Percentiles rank a stretch among this genome's conserved stretches.
Conservation (phyloP, 306 rosid species). For the Quercus dentata region DNA sequence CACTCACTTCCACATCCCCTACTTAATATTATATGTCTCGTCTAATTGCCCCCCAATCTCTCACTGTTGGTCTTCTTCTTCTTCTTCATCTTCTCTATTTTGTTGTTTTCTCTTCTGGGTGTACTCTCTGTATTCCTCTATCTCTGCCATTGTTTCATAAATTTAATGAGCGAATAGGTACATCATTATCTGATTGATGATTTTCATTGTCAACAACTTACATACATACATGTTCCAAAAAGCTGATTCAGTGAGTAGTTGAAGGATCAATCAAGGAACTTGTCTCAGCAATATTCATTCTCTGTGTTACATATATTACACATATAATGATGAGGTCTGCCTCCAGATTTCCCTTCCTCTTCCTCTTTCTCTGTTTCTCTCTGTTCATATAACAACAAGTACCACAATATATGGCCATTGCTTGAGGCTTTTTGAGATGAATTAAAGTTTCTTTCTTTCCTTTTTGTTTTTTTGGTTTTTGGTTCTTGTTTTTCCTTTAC, state of each 20-base stretch:
- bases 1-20: background rate
- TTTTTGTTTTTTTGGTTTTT: constrained; percentile 1
- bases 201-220: background rate
- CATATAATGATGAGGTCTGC: constrained; percentile 35
- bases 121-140: background rate
- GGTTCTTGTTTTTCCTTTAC: background rate
- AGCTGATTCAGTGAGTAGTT: background rate
- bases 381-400: background rate
- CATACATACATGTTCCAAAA: background rate
- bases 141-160: background rate
- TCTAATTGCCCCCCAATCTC: background rate
- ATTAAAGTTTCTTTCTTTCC: background rate
- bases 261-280: background rate
- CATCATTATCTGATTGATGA: background rate
- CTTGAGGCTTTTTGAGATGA: constrained; percentile 1
- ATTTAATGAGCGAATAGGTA: background rate
- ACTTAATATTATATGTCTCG: background rate
- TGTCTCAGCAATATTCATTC: background rate
- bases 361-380: background rate
- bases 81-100: background rate
- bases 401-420: background rate
- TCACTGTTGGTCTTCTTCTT: background rate
- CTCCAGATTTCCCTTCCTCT: background rate
- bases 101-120: background rate
- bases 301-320: background rate